phyloP scores from a whole-genome alignment of 2,329 filamentous ascomycete genomes.

The Diaporthe australafricana region DNA sequence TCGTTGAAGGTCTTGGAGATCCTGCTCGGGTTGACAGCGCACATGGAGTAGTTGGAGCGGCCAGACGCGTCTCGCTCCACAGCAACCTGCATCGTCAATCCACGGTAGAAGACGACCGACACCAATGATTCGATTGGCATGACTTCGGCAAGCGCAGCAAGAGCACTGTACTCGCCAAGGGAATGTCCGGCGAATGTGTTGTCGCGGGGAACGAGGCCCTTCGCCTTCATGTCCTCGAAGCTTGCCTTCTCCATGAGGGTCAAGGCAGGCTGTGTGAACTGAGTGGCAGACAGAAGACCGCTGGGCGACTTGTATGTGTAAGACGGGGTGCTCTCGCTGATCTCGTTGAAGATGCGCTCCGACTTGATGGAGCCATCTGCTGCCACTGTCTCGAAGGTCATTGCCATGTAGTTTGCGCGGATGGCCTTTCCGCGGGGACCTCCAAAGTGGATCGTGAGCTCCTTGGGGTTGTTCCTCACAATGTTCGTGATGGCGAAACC shows the following conservation, averaged over 20 bases:
- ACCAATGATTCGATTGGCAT: conserved; percentile 99
- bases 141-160: conserved; percentile 95
- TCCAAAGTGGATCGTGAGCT: conserved; percentile 98
- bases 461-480: conserved; percentile 99
- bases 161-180: conserved; percentile 96
- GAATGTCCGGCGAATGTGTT: conserved; percentile 99
- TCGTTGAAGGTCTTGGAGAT: conserved; percentile 99
- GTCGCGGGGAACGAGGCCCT: conserved; percentile 94
- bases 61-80: conserved; percentile 95
- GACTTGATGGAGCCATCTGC: conserved; percentile 94
- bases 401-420: conserved; percentile 98
- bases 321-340: conserved; percentile 89
- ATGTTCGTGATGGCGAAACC: conserved; percentile 98
- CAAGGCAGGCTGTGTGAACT: conserved; percentile 97
- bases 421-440: conserved; percentile 97
- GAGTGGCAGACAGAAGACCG: conserved; percentile 93
- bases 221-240: conserved; percentile 98
- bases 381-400: conserved; percentile 99
- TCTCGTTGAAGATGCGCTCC: conserved; percentile 99
- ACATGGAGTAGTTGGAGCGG: conserved; percentile 99
- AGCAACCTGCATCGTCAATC: conserved; percentile 98
- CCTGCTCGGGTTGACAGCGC: conserved; percentile 96
- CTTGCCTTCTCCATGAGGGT: conserved; percentile 99
- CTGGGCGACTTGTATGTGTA: conserved; percentile 98
- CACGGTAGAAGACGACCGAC: conserved; percentile 98